These are phyloP conservation scores for Trichomonascaceae sp. DNA, from an alignment of 1,139 yeast species.

Conservation along the genomic window DNA sequence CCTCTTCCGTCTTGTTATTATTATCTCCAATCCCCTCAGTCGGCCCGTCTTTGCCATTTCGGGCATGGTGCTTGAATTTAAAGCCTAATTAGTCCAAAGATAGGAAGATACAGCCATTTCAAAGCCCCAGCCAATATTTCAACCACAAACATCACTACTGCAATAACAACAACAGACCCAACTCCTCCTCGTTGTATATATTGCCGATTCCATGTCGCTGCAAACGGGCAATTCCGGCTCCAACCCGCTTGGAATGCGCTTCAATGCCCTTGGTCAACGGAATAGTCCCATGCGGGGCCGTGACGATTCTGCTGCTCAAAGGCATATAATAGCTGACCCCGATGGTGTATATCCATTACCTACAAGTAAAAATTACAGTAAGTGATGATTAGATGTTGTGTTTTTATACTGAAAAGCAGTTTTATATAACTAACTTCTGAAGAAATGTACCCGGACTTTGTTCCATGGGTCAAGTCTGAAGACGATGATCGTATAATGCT, in stretches of 20 bases:
- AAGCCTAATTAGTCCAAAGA: background rate
- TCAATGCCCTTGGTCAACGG: background rate
- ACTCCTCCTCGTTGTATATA: background rate
- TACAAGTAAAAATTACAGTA: slow-evolving; percentile 8
- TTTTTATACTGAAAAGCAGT: too few relatives aligned
- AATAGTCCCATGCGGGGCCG: slow-evolving; percentile 4
- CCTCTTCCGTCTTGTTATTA: background rate
- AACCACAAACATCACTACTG: background rate
- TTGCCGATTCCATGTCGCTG: background rate
- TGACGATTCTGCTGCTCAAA: slow-evolving; percentile 22
- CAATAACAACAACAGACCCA: background rate
- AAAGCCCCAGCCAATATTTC: background rate
- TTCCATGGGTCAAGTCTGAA: slow-evolving; percentile 58
- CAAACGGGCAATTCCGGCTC: background rate
- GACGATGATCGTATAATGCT: slow-evolving; percentile 49
- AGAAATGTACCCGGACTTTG: slow-evolving; percentile 63
- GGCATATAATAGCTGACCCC: slow-evolving; percentile 27
- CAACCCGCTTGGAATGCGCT: background rate
- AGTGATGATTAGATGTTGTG: background rate
- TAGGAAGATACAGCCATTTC: background rate
- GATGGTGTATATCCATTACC: slow-evolving; percentile 33
- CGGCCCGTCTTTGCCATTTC: background rate
- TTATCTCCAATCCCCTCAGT: background rate
- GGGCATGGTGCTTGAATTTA: background rate
- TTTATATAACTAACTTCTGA: background rate